Conservation (phyloP, 1,284 basidiomycete genomes). For the Pseudozyma sp. region DNA sequence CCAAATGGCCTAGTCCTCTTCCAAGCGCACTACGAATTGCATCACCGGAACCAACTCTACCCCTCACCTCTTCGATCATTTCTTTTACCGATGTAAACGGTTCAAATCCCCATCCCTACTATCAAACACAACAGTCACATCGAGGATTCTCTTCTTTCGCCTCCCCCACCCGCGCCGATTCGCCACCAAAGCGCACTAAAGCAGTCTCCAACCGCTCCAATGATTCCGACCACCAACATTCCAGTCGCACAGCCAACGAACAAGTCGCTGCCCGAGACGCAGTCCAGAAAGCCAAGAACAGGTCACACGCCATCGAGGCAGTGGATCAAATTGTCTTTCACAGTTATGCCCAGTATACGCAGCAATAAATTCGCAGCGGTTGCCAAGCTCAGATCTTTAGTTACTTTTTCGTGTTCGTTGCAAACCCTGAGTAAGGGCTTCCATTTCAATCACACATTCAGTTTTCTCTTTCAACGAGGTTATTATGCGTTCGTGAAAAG, state of each 20-base stretch:
- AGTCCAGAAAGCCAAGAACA: constrained; percentile 18
- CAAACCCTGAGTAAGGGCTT: background rate
- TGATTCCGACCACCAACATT: background rate
- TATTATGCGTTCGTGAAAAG: constrained; percentile 4
- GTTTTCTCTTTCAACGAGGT: no score
- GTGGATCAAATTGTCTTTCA: constrained; percentile 31
- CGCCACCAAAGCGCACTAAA: constrained; percentile 21
- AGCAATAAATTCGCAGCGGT: background rate
- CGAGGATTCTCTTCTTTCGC: background rate
- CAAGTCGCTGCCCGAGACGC: background rate
- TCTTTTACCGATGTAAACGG: background rate
- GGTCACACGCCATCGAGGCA: constrained; percentile 11
- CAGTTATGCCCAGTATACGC: constrained; percentile 21
- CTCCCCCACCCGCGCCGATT: background rate
- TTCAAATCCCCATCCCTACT: background rate
- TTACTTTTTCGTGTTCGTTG: background rate
- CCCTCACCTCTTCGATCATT: background rate
- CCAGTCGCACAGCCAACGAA: background rate
- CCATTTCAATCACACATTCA: background rate
- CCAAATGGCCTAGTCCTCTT: background rate
- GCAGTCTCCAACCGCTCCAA: constrained; percentile 29
- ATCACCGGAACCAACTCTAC: constrained; percentile 9
- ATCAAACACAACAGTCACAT: constrained; percentile 4
- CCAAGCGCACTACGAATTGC: constrained; percentile 28
- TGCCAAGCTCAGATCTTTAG: background rate